A percentile compares a stretch with the other conserved stretches of the same genome.
Conservation (phyloP, 495 filamentous ascomycete genomes). For the Podospora appendiculata region DNA sequence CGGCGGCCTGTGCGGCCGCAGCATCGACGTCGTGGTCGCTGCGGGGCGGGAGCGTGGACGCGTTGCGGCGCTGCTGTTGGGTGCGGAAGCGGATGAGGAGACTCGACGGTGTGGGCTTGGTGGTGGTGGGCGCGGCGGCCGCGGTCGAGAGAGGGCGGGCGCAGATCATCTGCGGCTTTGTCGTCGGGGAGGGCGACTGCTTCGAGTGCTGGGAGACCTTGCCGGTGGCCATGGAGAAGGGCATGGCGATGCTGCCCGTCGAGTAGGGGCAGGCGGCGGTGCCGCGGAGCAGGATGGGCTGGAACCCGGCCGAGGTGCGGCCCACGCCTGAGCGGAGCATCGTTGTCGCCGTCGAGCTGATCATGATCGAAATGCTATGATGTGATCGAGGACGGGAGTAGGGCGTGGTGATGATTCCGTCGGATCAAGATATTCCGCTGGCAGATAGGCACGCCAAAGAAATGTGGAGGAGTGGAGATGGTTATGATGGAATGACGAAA, state of each 20-base stretch:
- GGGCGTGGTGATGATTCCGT: too few relatives aligned
- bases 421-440: too few relatives aligned
- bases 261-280: slow-evolving; percentile 18
- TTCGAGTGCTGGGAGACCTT: slow-evolving; percentile 3
- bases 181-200: not conserved
- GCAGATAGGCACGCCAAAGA: too few relatives aligned
- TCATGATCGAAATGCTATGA: slow-evolving; percentile 9
- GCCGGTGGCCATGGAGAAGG: slow-evolving; percentile 8
- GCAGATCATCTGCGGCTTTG: not conserved
- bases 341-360: slow-evolving; percentile 22
- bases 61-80: slow-evolving; percentile 3
- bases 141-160: slow-evolving; percentile 9
- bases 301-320: slow-evolving; percentile 18
- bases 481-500: too few relatives aligned
- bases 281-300: slow-evolving; percentile 21
- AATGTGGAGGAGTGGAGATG: too few relatives aligned
- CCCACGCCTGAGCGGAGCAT: slow-evolving; percentile 24
- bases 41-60: slow-evolving; percentile 5
- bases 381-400: too few relatives aligned
- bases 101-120: slow-evolving; percentile 5
- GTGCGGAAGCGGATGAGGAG: slow-evolving; percentile 7
- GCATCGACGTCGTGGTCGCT: slow-evolving; percentile 20
- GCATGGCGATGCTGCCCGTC: slow-evolving; percentile 9
- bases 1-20: slow-evolving; percentile 10
- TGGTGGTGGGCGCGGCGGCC: not conserved